Base-by-base conservation (phyloP, 1,284 basidiomycete genomes). In the Fomitiporia mediterranea region DNA sequence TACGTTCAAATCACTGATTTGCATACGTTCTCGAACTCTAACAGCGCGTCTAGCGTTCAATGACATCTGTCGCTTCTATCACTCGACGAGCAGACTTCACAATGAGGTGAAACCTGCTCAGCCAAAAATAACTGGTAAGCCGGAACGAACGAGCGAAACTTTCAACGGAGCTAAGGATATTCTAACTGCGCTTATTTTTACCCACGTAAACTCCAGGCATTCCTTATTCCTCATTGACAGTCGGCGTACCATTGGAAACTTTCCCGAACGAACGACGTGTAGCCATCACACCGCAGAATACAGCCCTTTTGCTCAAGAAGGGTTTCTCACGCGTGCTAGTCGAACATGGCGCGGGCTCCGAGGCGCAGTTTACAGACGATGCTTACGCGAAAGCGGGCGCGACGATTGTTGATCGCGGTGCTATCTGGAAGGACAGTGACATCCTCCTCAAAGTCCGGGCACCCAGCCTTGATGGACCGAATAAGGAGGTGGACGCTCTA, bases 381-480 rank as follows among this genome's bases (percentile, higher is more conserved):
- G 84, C 88, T 39, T 93, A 91, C 66, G 72, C 72, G 56, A 79
- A 81, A 40, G 90, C 88, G n/a, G 90, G 90, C 3, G 90, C 89
- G 23, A 84, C 79, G 1, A 68, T 93, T 54, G 84, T 82, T 25
- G 80, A 83, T 48, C 74, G 75, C 62, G 80, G 84, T 54, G 81
- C 85, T 58, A 70, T 91, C 3, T 85, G 81, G 65, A 69, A 71
- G 44, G 72, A 74, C 34, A 75, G 87, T 1, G 89, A 93, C 66
- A 87, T 93, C 64, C 73, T 91, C 64, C 76, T 93, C 60, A 92
- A 92, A 78, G 89, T 93, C 56, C 79, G 88, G 59, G 82, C 89
- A 38, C 90, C 90, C 38, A 68, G 79, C 32, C 67, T 75, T 49
- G 54, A 53, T 38, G 46, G 23, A 2, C 19, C 34, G 3, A 55